Evolutionary conservation across 371 early-diverging fungal genomes (phyloP), one percentile per base, ranked within the genome.

Genomic region (Mucor mucedo): DNA sequence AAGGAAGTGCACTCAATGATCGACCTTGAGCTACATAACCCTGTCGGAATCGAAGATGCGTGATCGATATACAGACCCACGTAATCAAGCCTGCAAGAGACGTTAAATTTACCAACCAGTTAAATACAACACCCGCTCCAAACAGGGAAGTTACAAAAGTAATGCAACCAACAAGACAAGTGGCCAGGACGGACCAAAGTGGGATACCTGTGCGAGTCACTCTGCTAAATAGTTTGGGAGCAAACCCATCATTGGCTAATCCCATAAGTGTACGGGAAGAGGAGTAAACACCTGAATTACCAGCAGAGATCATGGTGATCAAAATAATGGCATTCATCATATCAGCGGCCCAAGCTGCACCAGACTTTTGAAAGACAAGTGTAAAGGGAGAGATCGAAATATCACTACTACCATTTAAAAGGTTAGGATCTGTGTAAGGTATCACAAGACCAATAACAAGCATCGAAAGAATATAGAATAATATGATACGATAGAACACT

Each of bases 41-140:
- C 11, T 82, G 81, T 27, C 95, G 90, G 87, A 95, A 94, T 9
- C 94, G 90, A 60, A 87, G 73, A 67, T 95, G 94, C 4, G 89
- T 89, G 40, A 89, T 66, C 4, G 87, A 79, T 62, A 95, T 94
- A 47, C 85, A 82, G 21, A 92, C 63, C 95, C 95, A 96, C 40
- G 91, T 87, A 52, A 92, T 82, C 52, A 95, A 83, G 40, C 93
- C 93, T 2, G 96, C 87, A n/a, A 90, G 78, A 0, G 90, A 87
- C 3, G 91, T 83, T 14, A 94, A 62, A 63, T 78, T 82, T 53
- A 90, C 73, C 39, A 94, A 73, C 86, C 91, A 92, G 53, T 71
- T 81, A 71, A 91, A 95, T 3, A 92, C 89, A n/a, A 83, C 79
- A 29, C 89, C 89, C 5, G 86, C 84, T 14, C 83, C 78, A 29